Base-by-base conservation (phyloP, 257 asterid genomes). In the Solanum ahanhuiri region DNA sequence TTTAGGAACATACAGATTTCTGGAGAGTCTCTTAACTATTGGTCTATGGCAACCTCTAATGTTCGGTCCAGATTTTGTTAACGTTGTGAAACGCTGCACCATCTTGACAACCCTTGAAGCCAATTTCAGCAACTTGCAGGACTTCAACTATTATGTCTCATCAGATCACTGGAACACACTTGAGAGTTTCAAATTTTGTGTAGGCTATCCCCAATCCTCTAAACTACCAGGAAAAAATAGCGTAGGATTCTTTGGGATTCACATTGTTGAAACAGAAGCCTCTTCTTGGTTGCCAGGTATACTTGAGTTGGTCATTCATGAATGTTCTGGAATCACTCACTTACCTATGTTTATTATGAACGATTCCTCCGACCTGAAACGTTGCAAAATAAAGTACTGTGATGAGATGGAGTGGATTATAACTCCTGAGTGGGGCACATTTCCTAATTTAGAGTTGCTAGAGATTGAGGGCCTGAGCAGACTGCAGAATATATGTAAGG, bases 121-220 rank as follows among this genome's bases (percentile, higher is more conserved):
- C 28, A 86, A 81, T 79, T 89, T 89, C 85, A 72, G 77, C 28
- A 67, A 58, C 58, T 37, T 86, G 25, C 43, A 77, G 11, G 90
- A 87, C 67, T 89, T 89, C 54, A 43, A 77, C 48, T 11, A 18
- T 31, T 89, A 87, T 33, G 45, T 60, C 1, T 12, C 2, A 12
- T 87, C 87, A 12, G 88, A 87, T 37, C 86, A 82, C 63, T 89
- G 90, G 90, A 83, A 57, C 41, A 66, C 34, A 23, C 86, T 89
- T n/a, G 84, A 87, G 66, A 83, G 86, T 57, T 87, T 89, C 88
- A 89, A 71, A 57, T 87, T 87, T 73, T 76, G 71, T 45, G 43
- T 89, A 18, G 91, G 91, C 63, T 20, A 69, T 66, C 88, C 77
- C 7, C n/a, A 67, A 4, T 41, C 72, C 43, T 87, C 87, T 77